These are phyloP conservation scores for Metschnikowia cubensis DNA, from an alignment of 805 yeast genomes.

Conservation along the genomic window DNA sequence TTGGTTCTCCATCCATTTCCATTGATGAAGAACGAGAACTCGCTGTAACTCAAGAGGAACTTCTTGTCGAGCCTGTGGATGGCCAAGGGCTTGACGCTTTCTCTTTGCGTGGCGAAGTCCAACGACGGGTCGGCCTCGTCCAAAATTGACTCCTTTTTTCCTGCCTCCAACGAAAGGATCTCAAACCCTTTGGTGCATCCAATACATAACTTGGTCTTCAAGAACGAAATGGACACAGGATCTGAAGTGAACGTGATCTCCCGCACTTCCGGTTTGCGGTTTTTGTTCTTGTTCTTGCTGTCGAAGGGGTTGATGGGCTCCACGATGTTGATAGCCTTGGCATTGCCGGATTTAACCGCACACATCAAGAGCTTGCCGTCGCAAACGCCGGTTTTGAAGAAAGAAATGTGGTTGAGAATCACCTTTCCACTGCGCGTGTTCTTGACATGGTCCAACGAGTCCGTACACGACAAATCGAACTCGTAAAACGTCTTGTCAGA, in stretches of 20 bases:
- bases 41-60: slow-evolving; percentile 84
- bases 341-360: slow-evolving; percentile 78
- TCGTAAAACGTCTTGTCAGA: slow-evolving; percentile 79
- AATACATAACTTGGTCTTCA: slow-evolving; percentile 84
- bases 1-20: slow-evolving; percentile 95
- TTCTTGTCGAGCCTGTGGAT: slow-evolving; percentile 87
- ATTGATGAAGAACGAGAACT: slow-evolving; percentile 91
- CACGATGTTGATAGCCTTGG: slow-evolving; percentile 77
- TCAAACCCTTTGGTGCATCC: slow-evolving; percentile 98
- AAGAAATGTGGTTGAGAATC: slow-evolving; percentile 80
- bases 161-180: slow-evolving; percentile 79
- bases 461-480: slow-evolving; percentile 57
- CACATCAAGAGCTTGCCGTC: slow-evolving; percentile 84
- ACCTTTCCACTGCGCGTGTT: slow-evolving; percentile 68
- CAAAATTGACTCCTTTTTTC: slow-evolving; percentile 80
- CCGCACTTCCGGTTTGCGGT: slow-evolving; percentile 57
- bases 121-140: slow-evolving; percentile 98
- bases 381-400: slow-evolving; percentile 90
- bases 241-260: slow-evolving; percentile 85
- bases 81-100: slow-evolving; percentile 78
- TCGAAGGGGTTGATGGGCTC: slow-evolving; percentile 80
- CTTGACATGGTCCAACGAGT: slow-evolving; percentile 44
- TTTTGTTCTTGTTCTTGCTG: slow-evolving; percentile 59
- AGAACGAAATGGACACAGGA: slow-evolving; percentile 85
- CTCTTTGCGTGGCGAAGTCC: slow-evolving; percentile 85